A percentile compares a stretch with the other conserved stretches of the same genome.
These are phyloP conservation scores for Podaxis sp. DNA, from an alignment of 768 basidiomycete species.

Conservation along the genomic window DNA sequence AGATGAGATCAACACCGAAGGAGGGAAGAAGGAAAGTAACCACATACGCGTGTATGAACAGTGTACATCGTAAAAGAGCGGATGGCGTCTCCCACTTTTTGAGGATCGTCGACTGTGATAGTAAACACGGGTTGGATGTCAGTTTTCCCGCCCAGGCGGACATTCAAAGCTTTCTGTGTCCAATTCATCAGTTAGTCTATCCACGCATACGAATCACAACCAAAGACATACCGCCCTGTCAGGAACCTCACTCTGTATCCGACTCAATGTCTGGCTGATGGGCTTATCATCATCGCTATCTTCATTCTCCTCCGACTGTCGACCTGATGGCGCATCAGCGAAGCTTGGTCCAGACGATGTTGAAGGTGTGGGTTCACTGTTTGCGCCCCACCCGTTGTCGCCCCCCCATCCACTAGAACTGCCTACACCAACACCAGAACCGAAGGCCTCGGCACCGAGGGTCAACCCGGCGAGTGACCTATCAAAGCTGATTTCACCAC, in stretches of 20 bases:
- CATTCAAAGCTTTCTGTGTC: constrained; percentile 11
- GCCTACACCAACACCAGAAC: neutral
- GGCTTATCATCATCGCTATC: constrained; percentile 70
- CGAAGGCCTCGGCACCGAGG: constrained; percentile 21
- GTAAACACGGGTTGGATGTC: constrained; percentile 70
- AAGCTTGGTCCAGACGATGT: neutral
- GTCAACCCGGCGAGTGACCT: constrained; percentile 32
- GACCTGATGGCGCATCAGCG: neutral
- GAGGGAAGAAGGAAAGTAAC: neutral
- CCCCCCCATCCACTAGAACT: constrained; percentile 8
- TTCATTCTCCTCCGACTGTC: constrained; percentile 33
- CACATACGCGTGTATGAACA: constrained; percentile 76
- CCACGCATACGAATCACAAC: neutral
- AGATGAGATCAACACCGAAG: neutral
- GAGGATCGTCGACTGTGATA: constrained; percentile 94
- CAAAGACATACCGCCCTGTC: constrained; percentile 22
- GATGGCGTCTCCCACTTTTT: constrained; percentile 95
- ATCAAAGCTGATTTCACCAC: constrained; percentile 19
- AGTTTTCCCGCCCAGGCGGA: constrained; percentile 20
- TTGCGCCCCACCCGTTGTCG: constrained; percentile 13
- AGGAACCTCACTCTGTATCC: constrained; percentile 23
- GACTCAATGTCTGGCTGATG: constrained; percentile 45
- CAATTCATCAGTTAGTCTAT: neutral
- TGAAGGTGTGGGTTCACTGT: constrained; percentile 14
- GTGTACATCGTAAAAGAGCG: constrained; percentile 96